Base-by-base conservation (phyloP, 768 basidiomycete genomes). In the Coprinopsis marcescibilis region DNA sequence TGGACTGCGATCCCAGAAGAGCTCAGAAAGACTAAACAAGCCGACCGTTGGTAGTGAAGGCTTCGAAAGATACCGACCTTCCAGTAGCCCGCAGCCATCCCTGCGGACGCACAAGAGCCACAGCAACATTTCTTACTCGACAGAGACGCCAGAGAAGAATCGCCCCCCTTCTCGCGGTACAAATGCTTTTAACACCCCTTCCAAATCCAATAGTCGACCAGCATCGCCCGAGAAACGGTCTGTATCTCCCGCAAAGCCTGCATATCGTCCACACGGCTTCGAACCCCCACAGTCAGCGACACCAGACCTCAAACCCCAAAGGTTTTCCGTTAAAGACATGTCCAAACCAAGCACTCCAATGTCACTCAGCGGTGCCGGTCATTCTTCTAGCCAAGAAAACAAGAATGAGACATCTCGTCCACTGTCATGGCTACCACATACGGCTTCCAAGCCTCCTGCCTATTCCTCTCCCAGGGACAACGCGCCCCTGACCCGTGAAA, bases 401-500 rank as follows among this genome's bases (percentile, higher is more conserved):
- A n/a, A n/a, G n/a, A n/a, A n/a, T n/a, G n/a, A n/a, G n/a, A n/a
- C n/a, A n/a, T n/a, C n/a, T n/a, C n/a, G n/a, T n/a, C n/a, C n/a
- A n/a, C n/a, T n/a, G n/a, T n/a, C n/a, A n/a, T n/a, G n/a, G n/a
- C 46, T 43, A 11, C 26, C 46, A 15, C 7, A 21, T 3, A 3
- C 17, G 3, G 12, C 30, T 24, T 24, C 47, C 17, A 36, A 29
- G 17, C 45, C 47, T 19, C 36, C 30, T 13, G 42, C 19, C 20
- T 48, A 49, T 15, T 26, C 25, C 20, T 30, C 48, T 21, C 4
- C 36, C 30, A 43, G 56, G 46, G 50, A 55, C 27, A 43, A 51
- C 42, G 54, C 54, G 38, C n/a, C n/a, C n/a, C n/a, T n/a, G n/a
- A 45, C 52, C 36, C 33, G 50, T 14, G 51, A 55, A 50, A 47